These are phyloP conservation scores for Seminavis robusta DNA, from an alignment of 108 stramenopile species.

Conservation along the genomic window DNA sequence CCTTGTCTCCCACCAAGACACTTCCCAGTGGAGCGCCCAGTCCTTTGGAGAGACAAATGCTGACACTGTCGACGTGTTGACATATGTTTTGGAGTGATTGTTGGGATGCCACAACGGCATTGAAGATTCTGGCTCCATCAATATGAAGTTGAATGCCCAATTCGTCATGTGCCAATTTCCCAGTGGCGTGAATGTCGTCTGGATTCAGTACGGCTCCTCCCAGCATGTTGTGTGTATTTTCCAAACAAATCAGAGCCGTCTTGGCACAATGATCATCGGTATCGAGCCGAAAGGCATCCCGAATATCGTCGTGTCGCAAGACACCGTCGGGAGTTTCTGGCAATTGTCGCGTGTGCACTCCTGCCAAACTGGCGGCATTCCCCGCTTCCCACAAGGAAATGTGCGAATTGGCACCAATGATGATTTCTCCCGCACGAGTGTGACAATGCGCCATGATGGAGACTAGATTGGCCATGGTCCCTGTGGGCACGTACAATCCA, in stretches of 20 bases:
- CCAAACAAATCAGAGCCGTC: conserved; percentile 84
- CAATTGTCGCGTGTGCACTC: conserved; percentile 74
- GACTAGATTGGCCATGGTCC: conserved; percentile 96
- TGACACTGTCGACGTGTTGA: conserved; percentile 77
- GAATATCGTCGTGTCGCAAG: conserved; percentile 37
- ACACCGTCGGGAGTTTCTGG: conserved; percentile 64
- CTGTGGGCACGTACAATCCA: conserved; percentile 94
- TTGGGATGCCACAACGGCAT: conserved; percentile 75
- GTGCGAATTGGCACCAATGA: conserved; percentile 67
- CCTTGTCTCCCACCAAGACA: conserved; percentile 79
- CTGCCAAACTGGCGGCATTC: conserved; percentile 65
- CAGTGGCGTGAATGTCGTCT: conserved; percentile 77
- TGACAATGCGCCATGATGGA: conserved; percentile 87
- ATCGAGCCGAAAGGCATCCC: conserved; percentile 63
- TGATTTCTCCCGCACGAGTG: conserved; percentile 73
- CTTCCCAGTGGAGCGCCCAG: conserved; percentile 94
- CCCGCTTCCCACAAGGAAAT: conserved; percentile 78
- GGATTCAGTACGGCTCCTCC: conserved; percentile 89
- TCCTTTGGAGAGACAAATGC: conserved; percentile 96
- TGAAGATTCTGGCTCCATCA: conserved; percentile 95
- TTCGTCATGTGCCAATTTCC: conserved; percentile 50
- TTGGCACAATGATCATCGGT: conserved; percentile 90
- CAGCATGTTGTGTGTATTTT: conserved; percentile 96
- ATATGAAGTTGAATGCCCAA: conserved; percentile 64
- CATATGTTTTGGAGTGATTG: conserved; percentile 49